Conservation (phyloP, 129 eudicot species). For the Saussurea involucrata region DNA sequence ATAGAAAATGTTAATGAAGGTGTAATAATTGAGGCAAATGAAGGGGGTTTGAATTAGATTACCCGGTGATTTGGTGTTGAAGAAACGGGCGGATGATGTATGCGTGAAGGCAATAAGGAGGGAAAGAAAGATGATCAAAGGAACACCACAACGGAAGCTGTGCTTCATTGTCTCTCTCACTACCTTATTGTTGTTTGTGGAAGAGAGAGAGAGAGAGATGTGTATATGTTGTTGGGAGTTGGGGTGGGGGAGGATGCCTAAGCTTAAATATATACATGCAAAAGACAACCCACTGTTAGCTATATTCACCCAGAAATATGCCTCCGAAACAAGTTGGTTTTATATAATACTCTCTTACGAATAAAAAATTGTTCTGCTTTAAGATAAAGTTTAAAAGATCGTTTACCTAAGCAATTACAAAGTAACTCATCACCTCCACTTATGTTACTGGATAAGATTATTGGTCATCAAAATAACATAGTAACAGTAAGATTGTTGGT, state of each 20-base stretch:
- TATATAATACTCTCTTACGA: background rate
- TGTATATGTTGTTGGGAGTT: conserved; percentile 52
- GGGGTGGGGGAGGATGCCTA: conserved; percentile 30
- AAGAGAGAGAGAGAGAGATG: conserved; percentile 13
- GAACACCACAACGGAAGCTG: conserved; percentile 22
- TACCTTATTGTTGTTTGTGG: conserved; percentile 8
- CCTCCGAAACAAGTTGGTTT: conserved; percentile 8
- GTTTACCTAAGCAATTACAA: background rate
- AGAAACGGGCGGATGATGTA: conserved; percentile 52
- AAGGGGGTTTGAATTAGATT: background rate
- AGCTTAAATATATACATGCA: conserved; percentile 47
- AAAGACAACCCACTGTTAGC: conserved; percentile 12
- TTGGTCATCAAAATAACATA: too few species aligned
- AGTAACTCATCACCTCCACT: background rate
- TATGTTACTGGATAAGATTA: too few species aligned
- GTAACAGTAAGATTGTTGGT: too few species aligned
- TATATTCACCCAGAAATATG: conserved; percentile 22
- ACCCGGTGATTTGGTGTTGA: conserved; percentile 52
- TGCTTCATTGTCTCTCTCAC: conserved; percentile 49
- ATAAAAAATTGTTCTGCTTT: background rate
- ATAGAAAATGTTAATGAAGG: background rate
- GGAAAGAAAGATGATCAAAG: conserved; percentile 33
- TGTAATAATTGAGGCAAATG: background rate
- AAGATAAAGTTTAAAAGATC: background rate
- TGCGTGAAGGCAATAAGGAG: conserved; percentile 31